Percentiles rank a stretch among this genome's conserved stretches.
Conservation (phyloP, 148 eudicot species). For the Vaccinium myrtillus region DNA sequence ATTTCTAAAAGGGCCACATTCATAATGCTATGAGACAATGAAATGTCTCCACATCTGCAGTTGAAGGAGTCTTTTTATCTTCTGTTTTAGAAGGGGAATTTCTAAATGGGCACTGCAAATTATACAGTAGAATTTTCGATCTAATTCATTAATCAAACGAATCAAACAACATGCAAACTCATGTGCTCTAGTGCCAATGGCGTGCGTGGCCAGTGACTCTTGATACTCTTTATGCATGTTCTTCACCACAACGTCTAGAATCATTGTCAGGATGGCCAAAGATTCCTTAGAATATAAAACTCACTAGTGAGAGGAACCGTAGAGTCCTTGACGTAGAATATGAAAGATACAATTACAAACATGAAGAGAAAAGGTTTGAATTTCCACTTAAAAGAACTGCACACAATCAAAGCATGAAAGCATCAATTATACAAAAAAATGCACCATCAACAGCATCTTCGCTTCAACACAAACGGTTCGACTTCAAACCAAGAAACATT, state of each 20-base stretch:
- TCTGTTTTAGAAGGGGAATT: too few relatives aligned
- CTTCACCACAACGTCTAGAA: neutral
- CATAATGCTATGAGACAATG: neutral
- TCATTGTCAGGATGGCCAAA: neutral
- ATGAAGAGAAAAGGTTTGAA: neutral
- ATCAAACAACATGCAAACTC: neutral
- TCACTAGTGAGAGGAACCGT: neutral
- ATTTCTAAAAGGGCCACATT: neutral
- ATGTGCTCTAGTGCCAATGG: neutral
- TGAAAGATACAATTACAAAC: neutral
- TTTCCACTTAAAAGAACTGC: neutral
- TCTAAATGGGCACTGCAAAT: neutral
- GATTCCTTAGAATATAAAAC: neutral
- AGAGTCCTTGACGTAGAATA: neutral
- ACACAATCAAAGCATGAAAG: neutral
- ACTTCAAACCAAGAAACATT: neutral
- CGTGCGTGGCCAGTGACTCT: neutral
- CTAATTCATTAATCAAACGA: neutral
- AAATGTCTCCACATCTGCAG: neutral
- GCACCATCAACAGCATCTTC: neutral
- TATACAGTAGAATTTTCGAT: neutral
- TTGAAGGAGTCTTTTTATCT: neutral
- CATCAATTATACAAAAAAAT: neutral
- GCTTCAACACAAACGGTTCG: neutral
- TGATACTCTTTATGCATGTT: neutral